Evolutionary conservation across 176 grass and related monocot genomes (phyloP).

Genomic region (sorghum (Sorghum bicolor)): Sorghum_bicolor_NCBIv3 NC_012879.2:47720001-47720500

Average conservation of each 20-base stretch:
- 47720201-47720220: not conserved
- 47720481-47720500: not conserved
- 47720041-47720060: not conserved
- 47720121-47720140: not conserved
- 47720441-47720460: too few relatives aligned
- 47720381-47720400: not conserved
- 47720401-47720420: not conserved
- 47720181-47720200: not conserved
- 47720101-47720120: not conserved
- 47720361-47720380: not conserved
- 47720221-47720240: not conserved
- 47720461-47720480: not conserved
- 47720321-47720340: slow-evolving; percentile 26
- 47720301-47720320: slow-evolving; percentile 18
- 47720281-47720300: not conserved
- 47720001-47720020: not conserved
- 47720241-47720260: not conserved
- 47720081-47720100: not conserved
- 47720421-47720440: not conserved
- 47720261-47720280: not conserved
- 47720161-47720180: not conserved
- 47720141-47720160: not conserved
- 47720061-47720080: not conserved
- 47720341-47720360: slow-evolving; percentile 30
- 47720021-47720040: not conserved